Base-by-base conservation (phyloP, 73 alveolate species). In the Tetrahymena borealis region DNA sequence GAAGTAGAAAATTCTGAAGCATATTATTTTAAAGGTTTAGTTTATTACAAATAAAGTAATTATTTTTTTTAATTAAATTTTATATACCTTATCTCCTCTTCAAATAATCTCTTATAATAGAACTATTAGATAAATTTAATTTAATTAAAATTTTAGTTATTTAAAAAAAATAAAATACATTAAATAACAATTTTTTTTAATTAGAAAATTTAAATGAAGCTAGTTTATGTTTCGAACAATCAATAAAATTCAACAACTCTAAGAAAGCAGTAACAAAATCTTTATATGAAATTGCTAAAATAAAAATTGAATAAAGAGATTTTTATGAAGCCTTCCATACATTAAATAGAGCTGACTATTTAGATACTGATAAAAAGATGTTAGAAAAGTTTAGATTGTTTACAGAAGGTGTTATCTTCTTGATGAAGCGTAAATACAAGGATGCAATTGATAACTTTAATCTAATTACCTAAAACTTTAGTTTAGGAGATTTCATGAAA, bases 271-370 rank as follows among this genome's bases (percentile, higher is more conserved):
- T 92, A 24, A 94, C 97, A 7, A 94, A 91, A 39, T 90, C 97
- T 32, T 79, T 94, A 31, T 94, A 94, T 78, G 93, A 94, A 32
- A 43, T 94, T 2, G 97, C 94, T 38, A 94, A 78, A 78, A 94
- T 94, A 39, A 94, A 94, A 90, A 92, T 94, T 18, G 93, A 94
- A 32, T 78, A 93, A 93, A 91, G 94, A 40, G 97, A 94, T 38
- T 94, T 91, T 38, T 94, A 94, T 90, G 97, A 94, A 6, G 97
- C 97, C 24, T 90, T 39, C 40, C 94, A 91, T 90, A 94, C 97
- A 33, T 90, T 94, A n/a, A 91, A 93, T 85, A 94, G 97, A 78
- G 39, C 97, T 38, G 91, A 79, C 5, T 79, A 60, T 36, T 32
- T 94, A 40, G 94, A 92, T n/a, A 41, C 93, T 32, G 97, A 94